Evolutionary conservation across 2,329 filamentous ascomycete genomes (phyloP), one percentile per base, ranked within the genome.

Genomic region (Calonectria montana): DNA sequence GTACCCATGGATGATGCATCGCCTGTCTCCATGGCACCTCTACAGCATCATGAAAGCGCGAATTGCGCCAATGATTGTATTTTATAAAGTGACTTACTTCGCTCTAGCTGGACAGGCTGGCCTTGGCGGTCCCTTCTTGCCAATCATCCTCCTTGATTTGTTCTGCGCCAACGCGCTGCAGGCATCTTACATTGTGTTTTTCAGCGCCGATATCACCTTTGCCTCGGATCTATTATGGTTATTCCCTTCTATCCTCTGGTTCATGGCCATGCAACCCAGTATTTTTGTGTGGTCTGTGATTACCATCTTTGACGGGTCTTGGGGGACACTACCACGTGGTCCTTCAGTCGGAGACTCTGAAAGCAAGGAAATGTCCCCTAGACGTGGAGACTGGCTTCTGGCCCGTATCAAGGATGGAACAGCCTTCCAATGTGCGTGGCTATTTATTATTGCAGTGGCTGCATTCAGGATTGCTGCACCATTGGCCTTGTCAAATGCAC

Each of bases 231-330:
- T 65, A 15, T 16, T 65, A 7, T 65, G 62, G 62, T 47, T 65
- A 3, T n/a, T 25, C 37, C 62, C 62, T 10, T 65, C 62, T 0
- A 65, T 65, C 21, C 18, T 65, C n/a, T 65, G 62, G 62, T 65
- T 65, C 27, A 50, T 65, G 45, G 27, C 53, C 21, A 65, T 65
- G 62, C 48, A 48, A 18, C 62, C 62, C 16, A 50, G 62, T 31
- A 65, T 65, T 53, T 48, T 65, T 16, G 31, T 65, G 45, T 65
- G 62, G 62, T 65, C 62, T 39, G 31, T 65, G 43, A 35, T 65
- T 5, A 65, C 62, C n/a, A 41, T 65, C 48, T 50, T 65, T 18
- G 62, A 65, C 13, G 62, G 48, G 16, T 53, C 62, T 25, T 65
- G 62, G 62, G 62, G 62, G 2, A 65, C 53, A 8, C 53, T 59